These are phyloP conservation scores for Kregervanrija delftensis DNA, from an alignment of 805 yeast genomes.

Conservation along the genomic window DNA sequence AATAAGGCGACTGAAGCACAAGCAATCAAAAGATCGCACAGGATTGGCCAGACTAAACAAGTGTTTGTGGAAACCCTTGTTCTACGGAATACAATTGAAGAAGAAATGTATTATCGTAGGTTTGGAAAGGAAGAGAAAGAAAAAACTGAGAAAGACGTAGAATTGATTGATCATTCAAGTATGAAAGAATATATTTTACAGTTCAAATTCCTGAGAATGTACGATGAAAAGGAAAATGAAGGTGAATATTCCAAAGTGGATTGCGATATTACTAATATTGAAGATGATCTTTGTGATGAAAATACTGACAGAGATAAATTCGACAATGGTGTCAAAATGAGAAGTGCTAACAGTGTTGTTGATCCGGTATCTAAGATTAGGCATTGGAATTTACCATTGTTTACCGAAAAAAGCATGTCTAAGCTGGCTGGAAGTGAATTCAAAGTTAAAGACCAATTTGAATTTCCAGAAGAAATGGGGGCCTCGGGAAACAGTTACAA, in stretches of 20 bases:
- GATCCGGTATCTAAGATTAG: slow-evolving; percentile 4
- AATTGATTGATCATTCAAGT: slow-evolving; percentile 51
- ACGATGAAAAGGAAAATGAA: slow-evolving; percentile 29
- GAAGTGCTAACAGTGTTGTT: slow-evolving; percentile 11
- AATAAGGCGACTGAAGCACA: slow-evolving; percentile 63
- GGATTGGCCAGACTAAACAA: slow-evolving; percentile 62
- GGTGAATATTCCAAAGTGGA: slow-evolving; percentile 9
- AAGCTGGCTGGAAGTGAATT: slow-evolving; percentile 21
- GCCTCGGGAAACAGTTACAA: neutral
- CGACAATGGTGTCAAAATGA: slow-evolving; percentile 16
- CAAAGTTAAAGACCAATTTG: slow-evolving; percentile 7
- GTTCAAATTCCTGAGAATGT: slow-evolving; percentile 39
- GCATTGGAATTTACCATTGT: slow-evolving; percentile 33
- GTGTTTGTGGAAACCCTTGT: slow-evolving; percentile 66
- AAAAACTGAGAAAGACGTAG: slow-evolving; percentile 21
- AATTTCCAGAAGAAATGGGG: slow-evolving; percentile 2
- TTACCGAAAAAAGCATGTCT: slow-evolving; percentile 24
- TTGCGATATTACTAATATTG: slow-evolving; percentile 13
- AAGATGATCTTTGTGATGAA: neutral
- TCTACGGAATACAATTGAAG: slow-evolving; percentile 56
- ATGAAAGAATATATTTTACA: slow-evolving; percentile 49
- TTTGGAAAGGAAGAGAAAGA: slow-evolving; percentile 11
- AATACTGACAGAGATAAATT: slow-evolving; percentile 3
- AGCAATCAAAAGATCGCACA: slow-evolving; percentile 70
- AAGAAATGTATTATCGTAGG: slow-evolving; percentile 49